A percentile compares a stretch with the other conserved stretches of the same genome.
These are phyloP conservation scores for Wallacemonas sp. DNA, from an alignment of 208 protist genomes.

Conservation along the genomic window DNA sequence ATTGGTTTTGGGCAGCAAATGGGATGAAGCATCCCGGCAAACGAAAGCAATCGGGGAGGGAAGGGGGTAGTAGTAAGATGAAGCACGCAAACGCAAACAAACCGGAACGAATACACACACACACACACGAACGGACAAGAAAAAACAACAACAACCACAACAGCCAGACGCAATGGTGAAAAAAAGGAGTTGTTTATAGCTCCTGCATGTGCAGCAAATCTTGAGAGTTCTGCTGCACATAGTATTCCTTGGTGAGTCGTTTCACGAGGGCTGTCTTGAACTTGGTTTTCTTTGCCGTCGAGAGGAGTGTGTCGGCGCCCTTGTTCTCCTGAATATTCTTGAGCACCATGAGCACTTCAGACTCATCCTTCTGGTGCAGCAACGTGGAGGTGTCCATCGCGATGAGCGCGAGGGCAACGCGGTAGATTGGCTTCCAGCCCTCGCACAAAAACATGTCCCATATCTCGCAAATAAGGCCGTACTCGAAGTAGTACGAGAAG, in stretches of 20 bases:
- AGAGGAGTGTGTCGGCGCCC: slow-evolving; percentile 46
- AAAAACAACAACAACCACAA: no score
- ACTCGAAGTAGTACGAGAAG: slow-evolving; percentile 86
- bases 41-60: no score
- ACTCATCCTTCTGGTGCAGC: slow-evolving; percentile 38
- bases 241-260: slow-evolving; percentile 25
- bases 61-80: no score
- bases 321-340: slow-evolving; percentile 70
- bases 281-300: slow-evolving; percentile 56
- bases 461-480: slow-evolving; percentile 75
- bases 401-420: slow-evolving; percentile 79
- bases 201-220: slow-evolving; percentile 6
- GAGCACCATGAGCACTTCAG: slow-evolving; percentile 59
- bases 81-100: no score
- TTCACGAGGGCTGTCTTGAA: slow-evolving; percentile 63
- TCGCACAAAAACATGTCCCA: slow-evolving; percentile 94
- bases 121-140: no score
- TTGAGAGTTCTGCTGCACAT: slow-evolving; percentile 4
- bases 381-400: slow-evolving; percentile 55
- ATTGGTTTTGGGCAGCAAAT: no score
- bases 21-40: no score
- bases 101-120: no score
- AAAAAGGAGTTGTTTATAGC: no score
- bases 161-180: no score
- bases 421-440: slow-evolving; percentile 91